Percentiles rank a stretch among this genome's conserved stretches.
Conservation (phyloP, 169 alveolate genomes). For the Babesia caballi region DNA sequence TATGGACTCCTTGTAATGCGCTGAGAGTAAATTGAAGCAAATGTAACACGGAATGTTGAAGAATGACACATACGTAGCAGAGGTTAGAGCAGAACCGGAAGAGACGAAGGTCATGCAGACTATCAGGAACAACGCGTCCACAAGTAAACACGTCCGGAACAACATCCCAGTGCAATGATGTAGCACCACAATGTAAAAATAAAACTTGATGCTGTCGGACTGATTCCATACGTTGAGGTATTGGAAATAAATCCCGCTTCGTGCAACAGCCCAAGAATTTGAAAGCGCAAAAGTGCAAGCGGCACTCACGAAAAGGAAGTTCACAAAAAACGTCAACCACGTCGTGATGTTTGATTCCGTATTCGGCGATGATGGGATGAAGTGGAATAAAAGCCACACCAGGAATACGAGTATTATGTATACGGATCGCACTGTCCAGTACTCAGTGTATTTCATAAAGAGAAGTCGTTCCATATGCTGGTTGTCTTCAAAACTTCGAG, state of each 20-base stretch:
- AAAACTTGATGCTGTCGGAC: constrained; percentile 79
- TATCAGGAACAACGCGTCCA: constrained; percentile 76
- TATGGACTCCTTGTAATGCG: constrained; percentile 81
- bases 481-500: constrained; percentile 72
- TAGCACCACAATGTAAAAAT: constrained; percentile 77
- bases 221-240: constrained; percentile 75
- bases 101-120: constrained; percentile 79
- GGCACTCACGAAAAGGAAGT: constrained; percentile 78
- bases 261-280: constrained; percentile 75
- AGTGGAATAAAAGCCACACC: constrained; percentile 84
- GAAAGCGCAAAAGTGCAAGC: constrained; percentile 82
- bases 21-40: constrained; percentile 70
- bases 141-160: constrained; percentile 80
- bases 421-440: constrained; percentile 85
- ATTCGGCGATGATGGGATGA: constrained; percentile 56
- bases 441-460: constrained; percentile 66
- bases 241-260: neutral
- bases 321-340: constrained; percentile 80
- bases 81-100: constrained; percentile 72
- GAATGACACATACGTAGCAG: constrained; percentile 67
- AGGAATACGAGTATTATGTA: constrained; percentile 78
- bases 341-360: constrained; percentile 51
- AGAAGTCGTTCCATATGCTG: constrained; percentile 63
- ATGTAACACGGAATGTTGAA: constrained; percentile 71
- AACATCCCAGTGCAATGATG: constrained; percentile 83